Conservation (phyloP, 2,329 filamentous ascomycete genomes). For the Aspergillus tanneri region DNA sequence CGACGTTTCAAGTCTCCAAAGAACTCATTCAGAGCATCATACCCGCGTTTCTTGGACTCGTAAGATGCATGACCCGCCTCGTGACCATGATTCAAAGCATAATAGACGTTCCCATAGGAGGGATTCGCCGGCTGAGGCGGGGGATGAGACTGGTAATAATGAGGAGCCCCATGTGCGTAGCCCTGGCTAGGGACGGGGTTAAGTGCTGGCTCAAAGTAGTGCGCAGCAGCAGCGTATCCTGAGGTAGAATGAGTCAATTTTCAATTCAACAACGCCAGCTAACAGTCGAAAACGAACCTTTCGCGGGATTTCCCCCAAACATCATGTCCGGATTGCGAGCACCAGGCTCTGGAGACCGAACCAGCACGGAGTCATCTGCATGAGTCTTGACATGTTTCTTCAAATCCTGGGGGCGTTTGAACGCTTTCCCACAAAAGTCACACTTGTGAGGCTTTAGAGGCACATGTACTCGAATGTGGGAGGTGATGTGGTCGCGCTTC, state of each 20-base stretch:
- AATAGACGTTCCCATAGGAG: constrained; percentile 74
- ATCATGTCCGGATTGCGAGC: constrained; percentile 45
- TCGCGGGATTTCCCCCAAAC: constrained; percentile 38
- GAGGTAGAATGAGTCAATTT: constrained; percentile 11
- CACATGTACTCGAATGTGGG: constrained; percentile 98
- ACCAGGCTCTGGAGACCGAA: constrained; percentile 63
- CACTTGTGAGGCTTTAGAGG: constrained; percentile 98
- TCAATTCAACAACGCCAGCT: not conserved
- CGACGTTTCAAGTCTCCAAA: constrained; percentile 90
- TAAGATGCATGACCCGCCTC: constrained; percentile 62
- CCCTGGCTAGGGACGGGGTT: constrained; percentile 48
- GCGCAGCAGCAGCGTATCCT: constrained; percentile 42
- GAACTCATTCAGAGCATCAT: constrained; percentile 88
- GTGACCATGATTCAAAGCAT: constrained; percentile 66
- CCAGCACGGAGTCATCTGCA: constrained; percentile 83
- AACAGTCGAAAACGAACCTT: constrained; percentile 29
- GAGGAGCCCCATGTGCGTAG: constrained; percentile 45
- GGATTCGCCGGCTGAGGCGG: constrained; percentile 54
- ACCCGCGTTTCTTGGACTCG: constrained; percentile 78
- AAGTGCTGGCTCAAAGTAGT: constrained; percentile 58
- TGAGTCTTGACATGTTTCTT: constrained; percentile 99
- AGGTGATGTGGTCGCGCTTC: constrained; percentile 98
- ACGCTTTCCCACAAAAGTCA: constrained; percentile 97
- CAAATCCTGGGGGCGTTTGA: constrained; percentile 97
- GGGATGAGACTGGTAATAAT: constrained; percentile 56